phyloP scores from a whole-genome alignment of 2,329 filamentous ascomycete species.

The Colletotrichum sp. region DNA sequence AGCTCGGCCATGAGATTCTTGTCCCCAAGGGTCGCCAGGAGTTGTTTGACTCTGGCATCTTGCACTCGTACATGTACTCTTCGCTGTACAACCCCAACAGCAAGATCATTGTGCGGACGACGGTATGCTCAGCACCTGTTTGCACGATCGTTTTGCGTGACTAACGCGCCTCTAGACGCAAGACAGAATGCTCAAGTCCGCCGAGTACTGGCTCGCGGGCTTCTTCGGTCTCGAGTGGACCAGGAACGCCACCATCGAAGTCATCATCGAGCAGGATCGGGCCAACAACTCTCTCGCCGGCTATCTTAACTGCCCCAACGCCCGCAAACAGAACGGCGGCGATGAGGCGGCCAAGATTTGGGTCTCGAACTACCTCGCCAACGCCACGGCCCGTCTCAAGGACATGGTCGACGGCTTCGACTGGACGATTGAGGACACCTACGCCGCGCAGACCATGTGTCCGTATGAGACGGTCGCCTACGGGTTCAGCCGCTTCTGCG shows the following conservation, averaged over 20 bases:
- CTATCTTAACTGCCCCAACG: constrained; percentile 70
- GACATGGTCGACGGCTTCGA: constrained; percentile 60
- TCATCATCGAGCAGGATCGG: constrained; percentile 67
- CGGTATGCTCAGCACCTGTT: constrained; percentile 39
- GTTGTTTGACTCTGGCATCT: constrained; percentile 70
- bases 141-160: constrained; percentile 2
- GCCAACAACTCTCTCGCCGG: constrained; percentile 78
- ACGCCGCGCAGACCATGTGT: constrained; percentile 74
- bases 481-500: constrained; percentile 76
- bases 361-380: constrained; percentile 67
- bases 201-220: constrained; percentile 79
- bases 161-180: constrained; percentile 56
- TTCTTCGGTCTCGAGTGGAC: constrained; percentile 81
- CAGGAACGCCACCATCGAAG: constrained; percentile 73
- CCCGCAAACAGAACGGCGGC: constrained; percentile 55
- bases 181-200: constrained; percentile 77
- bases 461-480: constrained; percentile 81
- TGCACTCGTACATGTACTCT: constrained; percentile 77
- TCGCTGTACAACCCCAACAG: constrained; percentile 73
- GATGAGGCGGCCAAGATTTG: constrained; percentile 62
- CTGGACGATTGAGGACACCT: constrained; percentile 69
- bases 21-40: constrained; percentile 77
- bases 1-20: constrained; percentile 73
- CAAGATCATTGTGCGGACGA: constrained; percentile 77
- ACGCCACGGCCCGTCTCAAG: constrained; percentile 66